Conservation (phyloP, 75 land plant species). For the Selaginella moellendorffii region DNA sequence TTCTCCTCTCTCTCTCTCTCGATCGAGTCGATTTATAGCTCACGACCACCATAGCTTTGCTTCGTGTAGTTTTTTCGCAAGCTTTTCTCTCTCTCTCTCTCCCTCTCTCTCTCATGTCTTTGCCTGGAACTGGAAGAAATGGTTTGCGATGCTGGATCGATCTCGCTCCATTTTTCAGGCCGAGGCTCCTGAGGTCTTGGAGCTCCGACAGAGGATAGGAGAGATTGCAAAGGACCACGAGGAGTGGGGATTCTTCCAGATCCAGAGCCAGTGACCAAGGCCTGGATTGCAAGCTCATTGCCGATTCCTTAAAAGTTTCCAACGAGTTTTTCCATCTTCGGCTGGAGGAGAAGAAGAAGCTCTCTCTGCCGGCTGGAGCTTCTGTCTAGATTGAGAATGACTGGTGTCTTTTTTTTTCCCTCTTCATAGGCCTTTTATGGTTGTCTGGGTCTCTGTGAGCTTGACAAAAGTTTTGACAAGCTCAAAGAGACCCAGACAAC, state of each 20-base stretch:
- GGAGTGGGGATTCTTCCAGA: constrained; percentile 85
- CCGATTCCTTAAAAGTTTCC: constrained; percentile 15
- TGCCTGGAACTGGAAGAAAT: no score
- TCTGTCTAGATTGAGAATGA: not conserved
- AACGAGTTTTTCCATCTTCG: constrained; percentile 50
- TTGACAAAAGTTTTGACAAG: not conserved
- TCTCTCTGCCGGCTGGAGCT: not conserved
- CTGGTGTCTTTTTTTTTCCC: no score
- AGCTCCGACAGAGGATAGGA: not conserved
- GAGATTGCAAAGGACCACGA: constrained; percentile 35
- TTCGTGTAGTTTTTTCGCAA: no score
- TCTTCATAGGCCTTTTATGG: no score
- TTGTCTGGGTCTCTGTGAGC: no score
- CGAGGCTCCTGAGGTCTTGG: not conserved
- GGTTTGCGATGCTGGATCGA: not conserved
- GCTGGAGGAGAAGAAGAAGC: constrained; percentile 19
- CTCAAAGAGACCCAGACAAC: constrained; percentile 37
- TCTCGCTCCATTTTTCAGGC: not conserved
- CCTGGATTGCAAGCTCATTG: constrained; percentile 23
- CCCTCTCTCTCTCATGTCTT: no score
- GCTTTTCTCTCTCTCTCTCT: no score
- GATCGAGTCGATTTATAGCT: no score
- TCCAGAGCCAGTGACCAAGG: constrained; percentile 57
- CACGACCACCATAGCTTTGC: no score
- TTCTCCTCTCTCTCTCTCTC: no score